Percentiles rank a stretch among this genome's conserved stretches.
These are phyloP conservation scores for Metrosideros polymorpha DNA, from an alignment of 441 rosid genomes.

Conservation along the genomic window DNA sequence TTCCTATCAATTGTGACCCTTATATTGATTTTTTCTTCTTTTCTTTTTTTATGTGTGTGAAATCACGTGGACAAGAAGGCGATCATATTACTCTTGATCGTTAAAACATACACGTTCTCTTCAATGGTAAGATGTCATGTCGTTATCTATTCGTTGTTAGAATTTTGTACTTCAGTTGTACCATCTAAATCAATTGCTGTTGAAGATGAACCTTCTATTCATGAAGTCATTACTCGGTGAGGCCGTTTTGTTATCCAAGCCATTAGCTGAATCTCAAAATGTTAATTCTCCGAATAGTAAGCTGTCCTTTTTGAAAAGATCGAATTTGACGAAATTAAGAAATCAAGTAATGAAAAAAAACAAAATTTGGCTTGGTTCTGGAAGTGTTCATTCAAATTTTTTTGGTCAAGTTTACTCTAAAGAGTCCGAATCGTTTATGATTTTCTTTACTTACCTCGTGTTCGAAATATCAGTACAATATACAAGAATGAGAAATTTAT, in stretches of 20 bases:
- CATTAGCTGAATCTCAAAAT: too few species aligned
- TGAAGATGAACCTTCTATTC: neutral
- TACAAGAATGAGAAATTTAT: too few species aligned
- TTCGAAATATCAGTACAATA: too few species aligned
- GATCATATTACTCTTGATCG: neutral
- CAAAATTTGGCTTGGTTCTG: too few species aligned
- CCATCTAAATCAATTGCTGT: neutral
- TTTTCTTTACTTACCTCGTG: too few species aligned
- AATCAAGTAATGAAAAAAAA: too few species aligned
- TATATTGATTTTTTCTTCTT: neutral
- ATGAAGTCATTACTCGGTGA: neutral
- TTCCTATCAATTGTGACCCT: neutral
- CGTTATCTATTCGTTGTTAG: too few species aligned
- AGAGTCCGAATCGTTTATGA: neutral
- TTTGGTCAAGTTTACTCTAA: neutral
- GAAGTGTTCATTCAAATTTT: neutral
- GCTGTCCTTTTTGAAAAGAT: neutral
- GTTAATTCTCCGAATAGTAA: neutral
- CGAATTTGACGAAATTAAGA: neutral
- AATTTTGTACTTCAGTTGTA: neutral
- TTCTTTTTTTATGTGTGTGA: neutral
- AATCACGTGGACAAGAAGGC: neutral
- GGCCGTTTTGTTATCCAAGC: neutral
- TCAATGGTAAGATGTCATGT: neutral
- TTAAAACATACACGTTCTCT: neutral